Base-by-base conservation (phyloP, 1,284 basidiomycete genomes). In the Tausonia pullulans region DNA sequence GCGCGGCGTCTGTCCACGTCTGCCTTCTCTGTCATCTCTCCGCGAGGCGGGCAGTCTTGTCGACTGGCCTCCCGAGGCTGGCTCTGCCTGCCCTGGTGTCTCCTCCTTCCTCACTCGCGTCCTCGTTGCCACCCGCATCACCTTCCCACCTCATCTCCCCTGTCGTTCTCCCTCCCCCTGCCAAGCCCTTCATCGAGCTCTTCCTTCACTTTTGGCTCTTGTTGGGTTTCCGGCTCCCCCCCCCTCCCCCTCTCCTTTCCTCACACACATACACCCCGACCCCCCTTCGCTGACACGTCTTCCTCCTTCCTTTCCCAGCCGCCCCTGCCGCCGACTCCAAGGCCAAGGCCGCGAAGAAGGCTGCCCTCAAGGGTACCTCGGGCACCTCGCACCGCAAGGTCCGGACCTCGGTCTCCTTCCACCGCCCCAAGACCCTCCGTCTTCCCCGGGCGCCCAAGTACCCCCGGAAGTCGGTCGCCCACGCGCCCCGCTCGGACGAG, bases 401-500 rank as follows among this genome's bases (percentile, higher is more conserved):
- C 61, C 87, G 91, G 71, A 87, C 82, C 74, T 87, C 87, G 64
- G 90, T 93, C 68, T 86, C 90, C 60, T 98, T 98, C 88, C 90
- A 92, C 81, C 90, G 92, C 72, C 95, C 95, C 70, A 95, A 92
- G 82, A 98, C 95, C 63, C 84, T 98, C 69, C 84, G 83, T 71
- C 85, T 97, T 63, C 75, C 86, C 67, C 89, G 94, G 70, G 82
- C 76, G 54, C 95, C 95, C 73, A 87, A 86, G 79, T 98, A 97
- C 85, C 90, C 88, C 55, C 87, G 95, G 75, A 98, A 95, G 81
- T 88, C 87, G 66, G 83, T 98, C 71, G 87, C 87, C 65, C 94
- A 97, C 83, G 86, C 84, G n/a, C 92, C 93, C 53, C 82, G 95
- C 72, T 93, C 98, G 90, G 96, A 98, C 77, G 90, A 95, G 77